phyloP scores from a whole-genome alignment of 345 rosid genomes.

The Rhizophora mangle region DNA sequence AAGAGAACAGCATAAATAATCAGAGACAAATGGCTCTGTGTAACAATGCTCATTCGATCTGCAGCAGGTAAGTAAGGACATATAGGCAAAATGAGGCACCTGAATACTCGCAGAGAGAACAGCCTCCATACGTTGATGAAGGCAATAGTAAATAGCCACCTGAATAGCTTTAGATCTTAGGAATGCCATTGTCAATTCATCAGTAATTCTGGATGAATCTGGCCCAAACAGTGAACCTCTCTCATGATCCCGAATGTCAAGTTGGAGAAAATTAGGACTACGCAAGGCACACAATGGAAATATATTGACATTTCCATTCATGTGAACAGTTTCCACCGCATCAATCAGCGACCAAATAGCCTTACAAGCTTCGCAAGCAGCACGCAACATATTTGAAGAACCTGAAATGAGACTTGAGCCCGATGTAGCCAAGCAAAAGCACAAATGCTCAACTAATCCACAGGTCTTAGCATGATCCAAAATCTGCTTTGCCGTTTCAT shows the following conservation, averaged over 20 bases:
- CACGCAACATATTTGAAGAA: slow-evolving; percentile 69
- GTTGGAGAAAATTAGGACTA: slow-evolving; percentile 47
- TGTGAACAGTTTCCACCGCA: slow-evolving; percentile 53
- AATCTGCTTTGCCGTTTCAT: slow-evolving; percentile 52
- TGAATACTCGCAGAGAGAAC: slow-evolving; percentile 61
- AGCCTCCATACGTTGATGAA: slow-evolving; percentile 75
- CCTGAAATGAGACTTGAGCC: slow-evolving; percentile 77
- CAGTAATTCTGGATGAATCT: slow-evolving; percentile 61
- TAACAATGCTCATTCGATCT: too few species aligned
- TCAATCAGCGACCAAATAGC: slow-evolving; percentile 77
- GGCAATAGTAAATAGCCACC: slow-evolving; percentile 66
- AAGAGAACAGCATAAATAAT: neutral
- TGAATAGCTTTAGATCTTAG: slow-evolving; percentile 80
- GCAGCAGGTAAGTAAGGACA: neutral
- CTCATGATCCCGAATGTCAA: slow-evolving; percentile 59
- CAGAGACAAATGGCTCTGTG: neutral
- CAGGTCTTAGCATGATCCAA: slow-evolving; percentile 77
- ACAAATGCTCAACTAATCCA: slow-evolving; percentile 70
- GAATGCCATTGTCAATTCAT: slow-evolving; percentile 67
- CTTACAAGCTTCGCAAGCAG: slow-evolving; percentile 77
- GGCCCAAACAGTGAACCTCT: slow-evolving; percentile 47
- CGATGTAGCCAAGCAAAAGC: slow-evolving; percentile 75
- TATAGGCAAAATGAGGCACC: slow-evolving; percentile 38
- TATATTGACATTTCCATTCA: slow-evolving; percentile 41
- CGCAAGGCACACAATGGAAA: slow-evolving; percentile 69